Evolutionary conservation across 495 filamentous ascomycete genomes (phyloP).

Genomic region (Penicillium antarcticum): DNA sequence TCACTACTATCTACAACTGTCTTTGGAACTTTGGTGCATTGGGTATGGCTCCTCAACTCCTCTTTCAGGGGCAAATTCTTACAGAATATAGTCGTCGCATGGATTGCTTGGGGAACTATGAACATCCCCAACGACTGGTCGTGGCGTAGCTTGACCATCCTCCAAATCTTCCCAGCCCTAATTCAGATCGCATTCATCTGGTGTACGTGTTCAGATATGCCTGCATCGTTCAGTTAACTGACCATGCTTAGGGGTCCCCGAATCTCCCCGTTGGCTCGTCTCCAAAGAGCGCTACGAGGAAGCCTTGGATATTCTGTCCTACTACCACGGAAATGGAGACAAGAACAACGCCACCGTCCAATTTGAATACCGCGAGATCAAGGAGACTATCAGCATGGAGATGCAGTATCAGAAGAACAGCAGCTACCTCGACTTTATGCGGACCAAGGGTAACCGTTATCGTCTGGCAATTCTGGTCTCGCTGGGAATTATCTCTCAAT

Average conservation of each 20-base stretch:
- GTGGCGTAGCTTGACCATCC: slow-evolving; percentile 40
- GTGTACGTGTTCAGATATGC: slow-evolving; percentile 13
- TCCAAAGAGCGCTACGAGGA: slow-evolving; percentile 33
- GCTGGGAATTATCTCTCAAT: slow-evolving; percentile 57
- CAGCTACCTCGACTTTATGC: slow-evolving; percentile 55
- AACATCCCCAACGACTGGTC: slow-evolving; percentile 40
- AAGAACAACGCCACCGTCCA: slow-evolving; percentile 16
- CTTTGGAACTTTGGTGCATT: slow-evolving; percentile 62
- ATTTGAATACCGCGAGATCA: slow-evolving; percentile 28
- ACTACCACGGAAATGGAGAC: slow-evolving; percentile 29
- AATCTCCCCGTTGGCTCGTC: slow-evolving; percentile 44
- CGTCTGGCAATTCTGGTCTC: slow-evolving; percentile 53
- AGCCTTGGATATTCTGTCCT: slow-evolving; percentile 28
- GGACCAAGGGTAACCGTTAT: slow-evolving; percentile 65
- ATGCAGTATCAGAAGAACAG: slow-evolving; percentile 27
- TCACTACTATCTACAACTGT: slow-evolving; percentile 62
- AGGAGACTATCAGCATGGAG: slow-evolving; percentile 23
- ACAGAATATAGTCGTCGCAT: slow-evolving; percentile 12
- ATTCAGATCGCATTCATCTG: slow-evolving; percentile 42
- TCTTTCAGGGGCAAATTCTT: neutral
- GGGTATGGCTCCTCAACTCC: neutral
- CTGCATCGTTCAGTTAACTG: neutral
- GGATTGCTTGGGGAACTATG: slow-evolving; percentile 19
- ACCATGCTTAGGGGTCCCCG: slow-evolving; percentile 28
- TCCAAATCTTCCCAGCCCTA: slow-evolving; percentile 25